Conservation (phyloP, 441 rosid species). For the Kokia cookei region DNA sequence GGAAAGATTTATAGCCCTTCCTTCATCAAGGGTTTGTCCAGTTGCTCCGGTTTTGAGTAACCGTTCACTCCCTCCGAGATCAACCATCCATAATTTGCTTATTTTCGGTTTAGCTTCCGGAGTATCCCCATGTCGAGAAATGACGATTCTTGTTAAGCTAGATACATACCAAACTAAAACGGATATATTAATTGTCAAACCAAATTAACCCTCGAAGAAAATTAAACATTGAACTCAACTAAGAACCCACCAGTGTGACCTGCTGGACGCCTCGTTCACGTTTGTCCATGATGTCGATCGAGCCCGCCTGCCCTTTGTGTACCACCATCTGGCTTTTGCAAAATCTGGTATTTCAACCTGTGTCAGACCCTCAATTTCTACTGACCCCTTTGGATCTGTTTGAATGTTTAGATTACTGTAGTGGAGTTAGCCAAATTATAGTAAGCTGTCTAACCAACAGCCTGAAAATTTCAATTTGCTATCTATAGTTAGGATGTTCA, state of each 20-base stretch:
- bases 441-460: constrained; percentile 8
- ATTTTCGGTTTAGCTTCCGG: constrained; percentile 49
- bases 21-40: constrained; percentile 85
- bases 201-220: constrained; percentile 17
- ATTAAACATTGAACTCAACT: constrained; percentile 5
- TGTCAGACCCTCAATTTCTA: constrained; percentile 77
- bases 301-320: constrained; percentile 60
- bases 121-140: constrained; percentile 47
- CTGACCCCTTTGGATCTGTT: constrained; percentile 70
- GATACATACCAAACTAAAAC: constrained; percentile 47
- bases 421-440: constrained; percentile 20
- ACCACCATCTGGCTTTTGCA: constrained; percentile 78
- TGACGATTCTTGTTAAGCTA: constrained; percentile 82
- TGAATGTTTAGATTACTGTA: constrained; percentile 83
- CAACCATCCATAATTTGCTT: constrained; percentile 95
- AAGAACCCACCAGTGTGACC: constrained; percentile 87
- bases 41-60: constrained; percentile 75
- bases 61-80: constrained; percentile 92
- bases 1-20: constrained; percentile 84
- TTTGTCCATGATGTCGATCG: constrained; percentile 83
- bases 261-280: constrained; percentile 86
- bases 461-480: neutral
- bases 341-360: constrained; percentile 56
- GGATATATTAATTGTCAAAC: constrained; percentile 42
- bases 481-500: neutral